Base-by-base conservation (phyloP, 768 basidiomycete genomes). In the Kwoniella sp. region DNA sequence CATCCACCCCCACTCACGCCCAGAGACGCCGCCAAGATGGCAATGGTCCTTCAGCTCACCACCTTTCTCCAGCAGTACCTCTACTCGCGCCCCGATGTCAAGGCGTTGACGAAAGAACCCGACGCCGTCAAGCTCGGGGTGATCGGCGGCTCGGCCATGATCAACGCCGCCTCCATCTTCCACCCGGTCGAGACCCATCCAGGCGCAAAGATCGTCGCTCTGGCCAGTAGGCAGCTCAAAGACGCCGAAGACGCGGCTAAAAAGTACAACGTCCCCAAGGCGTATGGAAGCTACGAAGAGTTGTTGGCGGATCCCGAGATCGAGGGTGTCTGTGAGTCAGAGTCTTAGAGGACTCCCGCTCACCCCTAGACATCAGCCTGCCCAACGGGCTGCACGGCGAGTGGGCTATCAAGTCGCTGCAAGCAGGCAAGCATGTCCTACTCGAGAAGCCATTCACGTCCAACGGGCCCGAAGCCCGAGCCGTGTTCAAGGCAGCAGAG, bases 281-380 rank as follows among this genome's bases (percentile, higher is more conserved):
- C 47, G 9, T 49, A 49, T 40, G 47, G 47, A 28, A 49, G 47
- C 28, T 49, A 49, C 28, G 47, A 49, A 20, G 47, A 49, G 28
- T 9, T 49, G 14, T 17, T 49, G 19, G 47, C 47, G 9, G 37
- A 49, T 40, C 47, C 47, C n/a, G 47, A 49, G 26, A 32, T 49
- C 10, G 47, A 40, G 20, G 47, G 37, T 31, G 47, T 49, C 6
- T 49, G 47, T 49, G 27, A 49, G 47, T 49, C 29, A 8, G 25
- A 9, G 32, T 20, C 28, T 44, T n/a, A 25, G 12, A 29, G n/a
- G 25, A 45, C 26, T 28, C n/a, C 4, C 5, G 23, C 28, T 36
- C 6, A 32, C 5, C 32, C 7, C 20, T 37, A 49, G 47, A 49
- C 23, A 49, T 49, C 1, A 27, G 36, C 36, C 15, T 25, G 5